A percentile compares a stretch with the other conserved stretches of the same genome.
Evolutionary conservation across 2,329 filamentous ascomycete species (phyloP).

Genomic region (Annulohypoxylon truncatum): DNA sequence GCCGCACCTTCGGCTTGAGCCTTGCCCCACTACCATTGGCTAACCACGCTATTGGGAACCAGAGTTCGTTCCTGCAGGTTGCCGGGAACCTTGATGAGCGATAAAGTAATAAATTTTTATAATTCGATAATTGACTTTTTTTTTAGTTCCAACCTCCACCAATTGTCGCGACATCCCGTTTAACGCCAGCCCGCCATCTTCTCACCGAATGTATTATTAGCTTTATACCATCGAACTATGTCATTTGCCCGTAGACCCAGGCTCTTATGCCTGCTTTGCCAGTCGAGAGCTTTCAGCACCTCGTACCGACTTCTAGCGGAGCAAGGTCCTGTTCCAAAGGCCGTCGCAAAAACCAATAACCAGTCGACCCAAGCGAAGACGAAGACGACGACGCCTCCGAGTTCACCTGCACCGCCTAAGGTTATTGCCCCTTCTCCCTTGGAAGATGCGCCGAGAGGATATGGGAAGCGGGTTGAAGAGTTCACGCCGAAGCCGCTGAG

Average conservation of each 20-base stretch:
- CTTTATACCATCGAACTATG: constrained; percentile 25
- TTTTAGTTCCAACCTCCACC: constrained; percentile 16
- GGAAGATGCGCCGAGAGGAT: constrained; percentile 69
- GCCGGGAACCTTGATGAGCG: constrained; percentile 19
- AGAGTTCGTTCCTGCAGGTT: constrained; percentile 39
- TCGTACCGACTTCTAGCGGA: constrained; percentile 54
- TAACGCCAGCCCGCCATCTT: not conserved
- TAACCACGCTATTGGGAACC: constrained; percentile 22
- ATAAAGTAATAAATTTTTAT: constrained; percentile 26
- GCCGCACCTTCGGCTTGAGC: constrained; percentile 20
- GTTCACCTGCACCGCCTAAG: constrained; percentile 32
- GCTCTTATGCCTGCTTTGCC: constrained; percentile 61
- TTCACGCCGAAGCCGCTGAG: constrained; percentile 70
- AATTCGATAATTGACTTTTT: not conserved
- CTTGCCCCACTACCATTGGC: constrained; percentile 23
- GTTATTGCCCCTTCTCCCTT: constrained; percentile 57
- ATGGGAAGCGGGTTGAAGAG: constrained; percentile 64
- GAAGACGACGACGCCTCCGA: constrained; percentile 24
- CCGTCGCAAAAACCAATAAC: constrained; percentile 15
- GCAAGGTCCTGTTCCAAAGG: constrained; percentile 40
- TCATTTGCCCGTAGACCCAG: constrained; percentile 49
- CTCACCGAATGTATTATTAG: constrained; percentile 25
- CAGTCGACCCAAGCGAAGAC: constrained; percentile 21
- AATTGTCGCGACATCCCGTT: constrained; percentile 24
- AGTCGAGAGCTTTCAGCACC: constrained; percentile 62